Conservation (phyloP, 306 rosid genomes). For the Vachellia collinsii region DNA sequence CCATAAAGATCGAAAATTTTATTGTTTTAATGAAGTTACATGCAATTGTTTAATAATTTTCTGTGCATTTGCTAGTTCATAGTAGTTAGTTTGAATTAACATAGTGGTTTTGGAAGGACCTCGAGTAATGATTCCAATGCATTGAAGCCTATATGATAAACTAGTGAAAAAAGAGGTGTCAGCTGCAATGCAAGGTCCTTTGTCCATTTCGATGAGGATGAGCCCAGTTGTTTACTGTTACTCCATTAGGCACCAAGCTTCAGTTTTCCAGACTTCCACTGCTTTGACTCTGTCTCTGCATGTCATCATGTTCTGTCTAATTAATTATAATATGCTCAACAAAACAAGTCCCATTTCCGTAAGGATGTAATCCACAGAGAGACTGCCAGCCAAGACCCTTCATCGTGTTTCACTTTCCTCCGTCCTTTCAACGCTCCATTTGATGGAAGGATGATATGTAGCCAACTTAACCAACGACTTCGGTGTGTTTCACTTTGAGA, state of each 20-base stretch:
- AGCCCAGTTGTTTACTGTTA: slow-evolving; percentile 31
- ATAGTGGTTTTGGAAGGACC: slow-evolving; percentile 41
- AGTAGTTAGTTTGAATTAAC: not conserved
- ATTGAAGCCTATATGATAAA: slow-evolving; percentile 44
- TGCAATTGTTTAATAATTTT: not conserved
- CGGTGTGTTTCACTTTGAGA: no score
- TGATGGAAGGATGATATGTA: no score
- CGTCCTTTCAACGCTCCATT: no score
- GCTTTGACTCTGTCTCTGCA: slow-evolving; percentile 32
- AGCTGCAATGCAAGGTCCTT: slow-evolving; percentile 30
- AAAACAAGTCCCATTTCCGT: not conserved
- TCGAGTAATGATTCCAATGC: slow-evolving; percentile 45
- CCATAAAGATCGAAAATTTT: not conserved
- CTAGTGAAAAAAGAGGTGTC: slow-evolving; percentile 21
- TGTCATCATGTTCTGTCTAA: not conserved
- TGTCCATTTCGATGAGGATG: slow-evolving; percentile 53
- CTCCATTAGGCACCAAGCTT: slow-evolving; percentile 43
- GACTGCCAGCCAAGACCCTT: no score
- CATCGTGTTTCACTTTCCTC: no score
- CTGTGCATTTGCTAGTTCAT: not conserved
- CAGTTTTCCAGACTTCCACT: slow-evolving; percentile 24
- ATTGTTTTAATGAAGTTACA: not conserved
- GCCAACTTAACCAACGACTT: no score
- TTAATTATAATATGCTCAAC: not conserved
- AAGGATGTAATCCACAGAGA: no score